Base-by-base conservation (phyloP, 2,329 filamentous ascomycete genomes). In the Colletotrichum kahawae region DNA sequence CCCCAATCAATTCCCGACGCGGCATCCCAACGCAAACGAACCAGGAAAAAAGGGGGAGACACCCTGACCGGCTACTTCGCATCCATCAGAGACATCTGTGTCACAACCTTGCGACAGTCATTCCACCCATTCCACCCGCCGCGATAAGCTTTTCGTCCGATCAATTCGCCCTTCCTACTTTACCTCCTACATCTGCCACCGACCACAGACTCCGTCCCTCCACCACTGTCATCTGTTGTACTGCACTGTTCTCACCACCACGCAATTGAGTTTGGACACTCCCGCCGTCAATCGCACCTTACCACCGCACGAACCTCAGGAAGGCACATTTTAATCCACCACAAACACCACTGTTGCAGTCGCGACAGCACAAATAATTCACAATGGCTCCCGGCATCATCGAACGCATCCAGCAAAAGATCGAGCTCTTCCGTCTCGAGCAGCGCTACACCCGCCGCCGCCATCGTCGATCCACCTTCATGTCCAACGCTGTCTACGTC, bases 401-500 rank as follows among this genome's bases (percentile, higher is more conserved):
- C 79, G 88, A 91, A 76, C 88, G 90, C 83, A 89, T 93, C 82
- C 89, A 92, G 79, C 89, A 91, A 75, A 92, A 94, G 88, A 88
- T 97, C 81, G 95, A 98, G 89, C 92, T 98, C 82, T 97, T 98
- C 89, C 95, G 95, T 65, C 93, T 98, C 79, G 96, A 98, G 88
- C 94, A 98, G 87, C 94, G 95, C 80, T 98, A 98, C 89, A 97
- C 96, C 96, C 94, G 94, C 81, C 94, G 95, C 83, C 95, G 96
- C 81, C 86, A 92, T 80, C 95, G 96, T 80, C 95, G 96, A 83
- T 96, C 93, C 70, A 97, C 95, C 76, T 98, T 98, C 84, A 92
- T 94, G 82, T 95, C 94, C 82, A 95, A 95, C 81, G 96, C 95
- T 34, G 91, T 95, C 83, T 98, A 98, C 85, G 94, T 98, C 78